Base-by-base conservation (phyloP, 2,329 filamentous ascomycete species). In the Epichloe bromicola region DNA sequence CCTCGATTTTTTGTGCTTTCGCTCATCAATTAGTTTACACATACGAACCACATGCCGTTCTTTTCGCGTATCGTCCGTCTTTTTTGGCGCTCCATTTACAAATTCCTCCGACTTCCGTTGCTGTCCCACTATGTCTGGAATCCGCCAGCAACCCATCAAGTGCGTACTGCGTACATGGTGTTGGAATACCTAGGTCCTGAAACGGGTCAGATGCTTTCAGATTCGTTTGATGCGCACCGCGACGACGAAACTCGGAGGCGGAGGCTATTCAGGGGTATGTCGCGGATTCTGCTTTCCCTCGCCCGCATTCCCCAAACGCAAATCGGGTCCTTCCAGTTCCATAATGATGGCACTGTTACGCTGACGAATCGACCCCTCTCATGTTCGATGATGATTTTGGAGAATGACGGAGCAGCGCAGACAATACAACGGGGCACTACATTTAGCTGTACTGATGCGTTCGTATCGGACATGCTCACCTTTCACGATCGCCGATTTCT, bases 381-480 rank as follows among this genome's bases (percentile, higher is more conserved):
- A 53, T 54, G 23, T 23, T 23, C 54, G 14, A 54, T 60, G 12
- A 55, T 61, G 17, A 63, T 64, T 4, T 54, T 66, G 11, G 66
- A 67, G 54, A 68, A 66, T 57, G 57, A 65, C 14, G 63, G 62
- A 38, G 58, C 61, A 7, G 57, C 47, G 33, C 61, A 62, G 51
- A 59, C 54, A 11, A 67, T 69, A 30, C 50, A 52, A 42, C 56
- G 30, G 19, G 57, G 56, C 37, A 51, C 63, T 26, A 67, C 62
- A 15, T 70, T 65, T 50, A 54, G 48, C 38, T 59, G 56, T 49
- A 60, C 52, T 34, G 65, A 65, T 42, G 51, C 56, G 8, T 65
- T 55, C 45, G 57, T 57, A 5, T 46, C 57, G 2, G 62, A 64
- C 38, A 39, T 26, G 23, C 61, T 51, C 30, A 62, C 58, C 12